These are phyloP conservation scores for Curvularia eragrostidis DNA, from an alignment of 2,329 filamentous ascomycete species.

Conservation along the genomic window DNA sequence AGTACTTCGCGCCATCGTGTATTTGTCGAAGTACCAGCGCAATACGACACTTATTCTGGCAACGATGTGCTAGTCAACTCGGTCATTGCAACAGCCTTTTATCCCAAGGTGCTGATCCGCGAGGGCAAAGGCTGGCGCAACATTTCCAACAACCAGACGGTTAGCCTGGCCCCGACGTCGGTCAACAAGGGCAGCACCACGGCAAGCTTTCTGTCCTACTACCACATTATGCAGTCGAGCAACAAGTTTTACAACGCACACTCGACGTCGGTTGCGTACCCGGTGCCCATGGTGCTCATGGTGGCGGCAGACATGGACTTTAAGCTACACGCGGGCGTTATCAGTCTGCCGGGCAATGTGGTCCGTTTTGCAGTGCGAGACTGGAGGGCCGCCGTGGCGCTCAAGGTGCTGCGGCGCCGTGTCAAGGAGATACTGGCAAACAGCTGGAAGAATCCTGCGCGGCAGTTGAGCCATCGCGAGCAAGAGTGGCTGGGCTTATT, in stretches of 20 bases:
- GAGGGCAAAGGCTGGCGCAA: conserved; percentile 91
- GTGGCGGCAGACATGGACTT: conserved; percentile 84
- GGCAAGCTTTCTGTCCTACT: conserved; percentile 87
- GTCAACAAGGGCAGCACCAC: conserved; percentile 74
- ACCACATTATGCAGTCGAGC: conserved; percentile 94
- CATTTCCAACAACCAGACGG: conserved; percentile 88
- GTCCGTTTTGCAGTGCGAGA: conserved; percentile 82
- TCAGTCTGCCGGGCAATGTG: conserved; percentile 86
- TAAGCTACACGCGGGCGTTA: conserved; percentile 86
- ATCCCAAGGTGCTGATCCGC: conserved; percentile 85
- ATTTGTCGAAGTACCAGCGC: conserved; percentile 83
- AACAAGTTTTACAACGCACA: conserved; percentile 87
- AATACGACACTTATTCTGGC: conserved; percentile 76
- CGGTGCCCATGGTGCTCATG: conserved; percentile 73
- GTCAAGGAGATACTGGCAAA: conserved; percentile 77
- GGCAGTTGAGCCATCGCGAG: conserved; percentile 49
- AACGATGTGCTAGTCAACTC: conserved; percentile 81
- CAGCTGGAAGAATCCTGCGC: conserved; percentile 66
- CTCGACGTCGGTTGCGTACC: conserved; percentile 70
- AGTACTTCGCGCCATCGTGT: conserved; percentile 70
- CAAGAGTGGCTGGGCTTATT: conserved; percentile 53
- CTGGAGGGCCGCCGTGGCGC: conserved; percentile 89
- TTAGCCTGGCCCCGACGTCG: conserved; percentile 85
- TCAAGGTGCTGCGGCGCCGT: conserved; percentile 78
- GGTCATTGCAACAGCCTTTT: conserved; percentile 92